Evolutionary conservation across 257 asterid genomes (phyloP), one percentile per base, ranked within the genome.

Genomic region (Craterostigma plantagineum): DNA sequence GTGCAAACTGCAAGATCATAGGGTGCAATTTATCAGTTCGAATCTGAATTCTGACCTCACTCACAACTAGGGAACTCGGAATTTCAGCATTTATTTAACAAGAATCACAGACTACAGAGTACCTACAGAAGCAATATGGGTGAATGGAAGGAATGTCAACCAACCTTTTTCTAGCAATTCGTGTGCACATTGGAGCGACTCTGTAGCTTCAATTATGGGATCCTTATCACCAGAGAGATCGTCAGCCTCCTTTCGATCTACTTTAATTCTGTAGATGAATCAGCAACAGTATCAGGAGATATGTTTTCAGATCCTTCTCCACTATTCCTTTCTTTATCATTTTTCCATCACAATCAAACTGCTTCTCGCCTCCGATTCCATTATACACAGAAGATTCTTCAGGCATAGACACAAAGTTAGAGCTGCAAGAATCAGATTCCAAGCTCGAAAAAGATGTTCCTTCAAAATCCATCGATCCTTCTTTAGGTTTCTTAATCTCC

Each of bases 371-470:
- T 44, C 65, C 53, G 49, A 18, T 60, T 45, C 59, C 52, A 34
- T 75, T 78, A 49, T 79, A 79, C 52, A 74, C 67, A 14, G 57
- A 57, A 39, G 56, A 43, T 58, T 61, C 27, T 53, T 30, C 42
- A 77, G 60, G 81, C 68, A 57, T 38, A 65, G 60, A 71, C 38
- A 60, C 64, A 59, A 63, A 67, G 59, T 56, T 72, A 64, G 71
- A 72, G 69, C 77, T 82, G 51, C 56, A 71, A 40, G 75, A 75
- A 68, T 78, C 91, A 58, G 85, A 78, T 53, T 78, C 85, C 64
- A 75, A n/a, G 63, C 82, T 73, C 70, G 95, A 79, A 49, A 53
- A 69, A 49, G 95, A 84, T 60, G 58, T 71, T 61, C 64, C 81
- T 77, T 73, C 70, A 71, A 72, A 78, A 35, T 69, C 79, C 61